Conservation (phyloP, 768 basidiomycete species). For the Fomitopsis serialis region DNA sequence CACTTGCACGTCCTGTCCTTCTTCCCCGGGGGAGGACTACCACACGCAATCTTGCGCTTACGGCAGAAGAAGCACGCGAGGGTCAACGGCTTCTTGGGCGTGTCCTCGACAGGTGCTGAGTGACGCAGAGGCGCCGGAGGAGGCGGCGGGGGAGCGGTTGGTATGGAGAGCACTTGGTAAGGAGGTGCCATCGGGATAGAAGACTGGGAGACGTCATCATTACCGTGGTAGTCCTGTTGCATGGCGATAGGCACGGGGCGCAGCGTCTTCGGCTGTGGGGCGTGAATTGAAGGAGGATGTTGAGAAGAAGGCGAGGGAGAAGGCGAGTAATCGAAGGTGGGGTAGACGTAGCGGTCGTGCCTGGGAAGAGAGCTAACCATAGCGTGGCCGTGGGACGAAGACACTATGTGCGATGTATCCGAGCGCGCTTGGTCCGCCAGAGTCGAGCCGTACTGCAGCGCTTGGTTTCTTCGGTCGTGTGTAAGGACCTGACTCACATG, state of each 20-base stretch:
- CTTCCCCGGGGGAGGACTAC: conserved; percentile 23
- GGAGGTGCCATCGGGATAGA: neutral
- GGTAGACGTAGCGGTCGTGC: conserved; percentile 8
- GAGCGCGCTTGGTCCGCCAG: neutral
- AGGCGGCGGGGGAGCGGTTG: conserved; percentile 10
- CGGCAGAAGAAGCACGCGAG: conserved; percentile 36
- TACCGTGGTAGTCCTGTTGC: conserved; percentile 3
- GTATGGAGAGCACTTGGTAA: conserved; percentile 12
- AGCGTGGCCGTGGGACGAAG: neutral
- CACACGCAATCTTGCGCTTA: conserved; percentile 35
- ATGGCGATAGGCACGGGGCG: conserved; percentile 4
- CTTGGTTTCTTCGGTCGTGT: neutral
- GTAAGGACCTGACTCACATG: neutral
- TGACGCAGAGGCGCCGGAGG: conserved; percentile 10
- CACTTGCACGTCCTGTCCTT: conserved; percentile 31
- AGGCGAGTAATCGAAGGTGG: conserved; percentile 3
- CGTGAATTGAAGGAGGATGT: conserved; percentile 6
- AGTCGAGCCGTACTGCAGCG: neutral
- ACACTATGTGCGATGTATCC: neutral
- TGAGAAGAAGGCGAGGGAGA: neutral
- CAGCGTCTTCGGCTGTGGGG: conserved; percentile 11
- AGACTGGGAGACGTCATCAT: neutral
- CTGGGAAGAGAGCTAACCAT: neutral
- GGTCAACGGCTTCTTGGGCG: conserved; percentile 30
- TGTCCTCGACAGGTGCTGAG: conserved; percentile 21